Percentiles rank a stretch among this genome's conserved stretches.
Evolutionary conservation across 164 flowering plant genomes (phyloP).

Genomic region (Piper betle): DNA sequence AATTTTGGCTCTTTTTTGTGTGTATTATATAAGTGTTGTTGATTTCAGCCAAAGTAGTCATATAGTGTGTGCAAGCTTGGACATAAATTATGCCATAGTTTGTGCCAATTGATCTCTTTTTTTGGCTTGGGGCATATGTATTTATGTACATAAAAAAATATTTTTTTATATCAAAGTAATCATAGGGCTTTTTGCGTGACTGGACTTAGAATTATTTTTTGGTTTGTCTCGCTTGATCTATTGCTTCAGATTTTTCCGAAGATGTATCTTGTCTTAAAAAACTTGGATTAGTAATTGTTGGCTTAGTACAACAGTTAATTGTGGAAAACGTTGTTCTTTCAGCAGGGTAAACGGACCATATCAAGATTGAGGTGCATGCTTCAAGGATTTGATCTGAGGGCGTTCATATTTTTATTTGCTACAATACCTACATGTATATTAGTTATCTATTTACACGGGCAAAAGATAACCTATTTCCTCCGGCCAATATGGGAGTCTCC

Average conservation of each 20-base stretch:
- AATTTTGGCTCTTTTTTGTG: not conserved
- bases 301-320: not conserved
- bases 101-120: too few relatives aligned
- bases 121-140: not conserved
- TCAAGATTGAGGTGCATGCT: conserved; percentile 55
- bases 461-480: conserved; percentile 76
- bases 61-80: not conserved
- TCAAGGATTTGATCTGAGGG: conserved; percentile 49
- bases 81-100: not conserved
- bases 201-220: not conserved
- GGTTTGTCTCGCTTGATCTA: too few relatives aligned
- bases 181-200: not conserved
- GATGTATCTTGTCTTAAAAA: too few relatives aligned
- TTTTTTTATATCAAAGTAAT: not conserved
- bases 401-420: conserved; percentile 29
- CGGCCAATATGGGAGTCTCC: conserved; percentile 87
- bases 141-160: not conserved
- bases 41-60: not conserved
- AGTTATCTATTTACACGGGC: conserved; percentile 60
- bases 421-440: conserved; percentile 42
- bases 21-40: not conserved
- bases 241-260: too few relatives aligned
- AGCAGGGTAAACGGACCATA: conserved; percentile 41
- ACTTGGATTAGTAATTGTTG: too few relatives aligned
- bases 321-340: conserved; percentile 1